phyloP scores from a whole-genome alignment of 2,329 filamentous ascomycete species.

The Beauveria sp. region DNA sequence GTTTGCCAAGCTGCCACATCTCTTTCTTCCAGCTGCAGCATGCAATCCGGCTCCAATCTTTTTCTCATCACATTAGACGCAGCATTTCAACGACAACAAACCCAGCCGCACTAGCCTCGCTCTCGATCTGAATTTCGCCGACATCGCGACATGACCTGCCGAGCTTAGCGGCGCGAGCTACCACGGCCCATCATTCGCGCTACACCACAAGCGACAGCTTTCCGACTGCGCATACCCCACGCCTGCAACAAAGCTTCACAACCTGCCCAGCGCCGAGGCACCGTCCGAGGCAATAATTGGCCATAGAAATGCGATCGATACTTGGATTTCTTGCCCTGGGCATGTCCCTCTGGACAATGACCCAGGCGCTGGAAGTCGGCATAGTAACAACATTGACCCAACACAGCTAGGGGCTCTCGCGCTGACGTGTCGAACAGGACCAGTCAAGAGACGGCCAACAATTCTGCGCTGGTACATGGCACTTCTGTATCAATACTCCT shows the following conservation, averaged over 20 bases:
- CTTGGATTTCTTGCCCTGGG: conserved; percentile 43
- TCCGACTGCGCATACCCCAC: neutral
- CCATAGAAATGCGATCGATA: conserved; percentile 46
- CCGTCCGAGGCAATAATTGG: neutral
- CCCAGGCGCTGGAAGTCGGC: conserved; percentile 48
- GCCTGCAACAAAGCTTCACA: conserved; percentile 8
- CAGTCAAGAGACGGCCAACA: conserved; percentile 70
- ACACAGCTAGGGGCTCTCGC: neutral
- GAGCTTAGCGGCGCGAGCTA: neutral
- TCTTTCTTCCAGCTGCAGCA: neutral
- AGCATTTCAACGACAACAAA: neutral
- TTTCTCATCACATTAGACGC: neutral
- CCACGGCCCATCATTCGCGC: conserved; percentile 1
- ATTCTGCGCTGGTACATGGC: conserved; percentile 58
- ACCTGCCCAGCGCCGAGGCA: neutral
- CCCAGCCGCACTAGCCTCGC: neutral
- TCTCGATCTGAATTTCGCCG: neutral
- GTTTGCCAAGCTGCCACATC: conserved; percentile 8
- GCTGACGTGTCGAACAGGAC: conserved; percentile 43
- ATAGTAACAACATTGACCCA: conserved; percentile 37
- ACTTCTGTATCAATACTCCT: neutral
- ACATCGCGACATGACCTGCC: neutral
- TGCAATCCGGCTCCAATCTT: neutral
- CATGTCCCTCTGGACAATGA: conserved; percentile 43
- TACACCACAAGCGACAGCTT: neutral